phyloP scores from a whole-genome alignment of 2,329 filamentous ascomycete species.

The Xylogone sp. region DNA sequence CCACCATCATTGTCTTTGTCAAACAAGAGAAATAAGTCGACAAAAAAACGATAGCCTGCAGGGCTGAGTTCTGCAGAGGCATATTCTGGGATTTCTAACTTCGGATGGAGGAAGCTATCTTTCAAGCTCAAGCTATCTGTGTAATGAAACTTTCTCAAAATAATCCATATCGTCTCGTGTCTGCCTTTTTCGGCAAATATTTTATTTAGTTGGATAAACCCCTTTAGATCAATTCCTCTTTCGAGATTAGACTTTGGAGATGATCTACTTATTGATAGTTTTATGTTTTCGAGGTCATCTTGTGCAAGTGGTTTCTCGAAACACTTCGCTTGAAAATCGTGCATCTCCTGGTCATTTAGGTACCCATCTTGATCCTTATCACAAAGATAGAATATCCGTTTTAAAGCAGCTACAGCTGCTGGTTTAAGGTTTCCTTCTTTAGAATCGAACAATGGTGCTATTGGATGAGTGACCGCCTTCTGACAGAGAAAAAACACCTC shows the following conservation, averaged over 20 bases:
- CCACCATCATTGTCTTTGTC: slow-evolving; percentile 98
- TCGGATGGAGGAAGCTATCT: slow-evolving; percentile 87
- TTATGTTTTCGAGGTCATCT: slow-evolving; percentile 87
- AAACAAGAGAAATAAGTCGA: slow-evolving; percentile 90
- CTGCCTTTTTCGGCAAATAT: slow-evolving; percentile 96
- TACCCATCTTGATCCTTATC: slow-evolving; percentile 96
- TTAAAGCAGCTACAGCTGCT: slow-evolving; percentile 79
- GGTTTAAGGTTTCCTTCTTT: slow-evolving; percentile 89
- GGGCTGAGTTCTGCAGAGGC: slow-evolving; percentile 93
- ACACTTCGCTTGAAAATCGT: slow-evolving; percentile 85
- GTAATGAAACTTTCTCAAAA: slow-evolving; percentile 90
- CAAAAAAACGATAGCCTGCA: slow-evolving; percentile 93
- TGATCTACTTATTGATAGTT: slow-evolving; percentile 72
- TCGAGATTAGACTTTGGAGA: slow-evolving; percentile 59
- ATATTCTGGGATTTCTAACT: slow-evolving; percentile 89
- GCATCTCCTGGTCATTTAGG: slow-evolving; percentile 84
- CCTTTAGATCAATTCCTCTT: slow-evolving; percentile 73
- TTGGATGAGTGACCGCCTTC: slow-evolving; percentile 95
- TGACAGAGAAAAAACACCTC: slow-evolving; percentile 97
- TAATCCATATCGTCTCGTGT: slow-evolving; percentile 98
- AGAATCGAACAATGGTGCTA: slow-evolving; percentile 93
- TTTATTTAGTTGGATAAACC: slow-evolving; percentile 89
- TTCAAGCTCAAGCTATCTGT: slow-evolving; percentile 91
- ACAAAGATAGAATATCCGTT: slow-evolving; percentile 90
- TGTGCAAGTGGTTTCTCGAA: slow-evolving; percentile 82